These are phyloP conservation scores for Tolypocladium nubicola DNA, from an alignment of 2,329 filamentous ascomycete genomes.

Conservation along the genomic window DNA sequence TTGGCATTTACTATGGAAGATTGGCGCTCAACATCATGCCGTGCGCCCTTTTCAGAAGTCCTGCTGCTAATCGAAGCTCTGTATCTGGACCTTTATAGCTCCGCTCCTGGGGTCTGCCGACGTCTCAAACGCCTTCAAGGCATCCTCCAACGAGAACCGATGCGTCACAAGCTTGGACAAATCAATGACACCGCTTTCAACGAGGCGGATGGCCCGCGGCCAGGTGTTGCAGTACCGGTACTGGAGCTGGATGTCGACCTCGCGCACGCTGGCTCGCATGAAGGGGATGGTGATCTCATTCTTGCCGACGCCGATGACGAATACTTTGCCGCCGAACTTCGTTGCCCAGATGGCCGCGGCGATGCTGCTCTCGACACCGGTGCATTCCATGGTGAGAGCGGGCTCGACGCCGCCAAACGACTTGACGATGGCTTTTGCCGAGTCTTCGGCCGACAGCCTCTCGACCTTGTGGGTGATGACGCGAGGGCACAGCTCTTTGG, in stretches of 20 bases:
- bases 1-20: not conserved
- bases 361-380: slow-evolving; percentile 85
- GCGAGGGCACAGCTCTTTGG: slow-evolving; percentile 69
- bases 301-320: slow-evolving; percentile 90
- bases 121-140: slow-evolving; percentile 80
- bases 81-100: slow-evolving; percentile 96
- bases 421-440: slow-evolving; percentile 55
- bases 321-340: slow-evolving; percentile 95
- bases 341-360: slow-evolving; percentile 76
- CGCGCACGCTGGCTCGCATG: slow-evolving; percentile 81
- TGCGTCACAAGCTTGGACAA: slow-evolving; percentile 79
- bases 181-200: slow-evolving; percentile 76
- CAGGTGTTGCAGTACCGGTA: slow-evolving; percentile 95
- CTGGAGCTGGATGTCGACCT: slow-evolving; percentile 93
- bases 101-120: slow-evolving; percentile 81
- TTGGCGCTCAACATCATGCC: not conserved
- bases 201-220: slow-evolving; percentile 82
- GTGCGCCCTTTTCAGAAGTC: not conserved
- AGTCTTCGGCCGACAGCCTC: slow-evolving; percentile 55
- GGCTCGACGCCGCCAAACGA: slow-evolving; percentile 73
- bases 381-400: slow-evolving; percentile 79
- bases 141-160: slow-evolving; percentile 75
- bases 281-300: slow-evolving; percentile 94
- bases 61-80: slow-evolving; percentile 37
- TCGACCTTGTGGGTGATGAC: slow-evolving; percentile 74